Percentiles rank a stretch among this genome's conserved stretches.
Conservation (phyloP, 805 yeast species). For the Myxozyma mucilagina region DNA sequence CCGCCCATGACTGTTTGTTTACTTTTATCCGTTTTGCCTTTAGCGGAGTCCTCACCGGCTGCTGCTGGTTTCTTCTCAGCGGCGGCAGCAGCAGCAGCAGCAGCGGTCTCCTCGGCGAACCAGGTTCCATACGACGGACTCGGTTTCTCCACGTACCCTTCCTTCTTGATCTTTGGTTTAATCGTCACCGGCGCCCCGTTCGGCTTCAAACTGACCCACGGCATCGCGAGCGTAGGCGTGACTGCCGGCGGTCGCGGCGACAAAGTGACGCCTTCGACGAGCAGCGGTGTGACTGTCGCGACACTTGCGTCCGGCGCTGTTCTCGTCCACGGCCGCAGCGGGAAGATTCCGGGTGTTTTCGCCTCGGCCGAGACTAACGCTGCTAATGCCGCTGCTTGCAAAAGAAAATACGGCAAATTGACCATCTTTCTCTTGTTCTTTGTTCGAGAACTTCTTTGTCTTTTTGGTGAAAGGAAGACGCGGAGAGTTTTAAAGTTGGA, state of each 20-base stretch:
- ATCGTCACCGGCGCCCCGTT: constrained; percentile 81
- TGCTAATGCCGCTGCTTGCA: constrained; percentile 4
- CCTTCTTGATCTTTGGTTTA: constrained; percentile 64
- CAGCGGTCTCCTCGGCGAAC: constrained; percentile 57
- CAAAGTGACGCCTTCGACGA: constrained; percentile 63
- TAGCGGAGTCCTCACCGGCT: neutral
- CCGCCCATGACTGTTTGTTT: constrained; percentile 12
- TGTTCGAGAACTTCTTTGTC: neutral
- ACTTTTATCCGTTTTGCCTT: neutral
- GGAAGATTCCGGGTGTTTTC: constrained; percentile 25
- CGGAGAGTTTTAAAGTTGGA: too few relatives aligned
- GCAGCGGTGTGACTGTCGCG: constrained; percentile 66
- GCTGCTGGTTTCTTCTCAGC: neutral
- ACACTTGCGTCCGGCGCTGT: constrained; percentile 34
- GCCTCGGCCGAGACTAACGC: constrained; percentile 27
- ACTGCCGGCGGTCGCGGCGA: constrained; percentile 49
- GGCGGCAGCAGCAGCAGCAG: neutral
- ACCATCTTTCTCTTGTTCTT: neutral
- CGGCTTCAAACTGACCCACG: constrained; percentile 78
- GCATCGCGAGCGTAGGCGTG: constrained; percentile 59
- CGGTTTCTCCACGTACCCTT: constrained; percentile 64
- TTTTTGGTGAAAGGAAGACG: too few relatives aligned
- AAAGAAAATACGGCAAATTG: neutral
- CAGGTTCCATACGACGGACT: constrained; percentile 74
- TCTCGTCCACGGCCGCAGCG: constrained; percentile 32